These are phyloP conservation scores for Castanea mollissima DNA, from an alignment of 306 rosid species.

Conservation along the genomic window DNA sequence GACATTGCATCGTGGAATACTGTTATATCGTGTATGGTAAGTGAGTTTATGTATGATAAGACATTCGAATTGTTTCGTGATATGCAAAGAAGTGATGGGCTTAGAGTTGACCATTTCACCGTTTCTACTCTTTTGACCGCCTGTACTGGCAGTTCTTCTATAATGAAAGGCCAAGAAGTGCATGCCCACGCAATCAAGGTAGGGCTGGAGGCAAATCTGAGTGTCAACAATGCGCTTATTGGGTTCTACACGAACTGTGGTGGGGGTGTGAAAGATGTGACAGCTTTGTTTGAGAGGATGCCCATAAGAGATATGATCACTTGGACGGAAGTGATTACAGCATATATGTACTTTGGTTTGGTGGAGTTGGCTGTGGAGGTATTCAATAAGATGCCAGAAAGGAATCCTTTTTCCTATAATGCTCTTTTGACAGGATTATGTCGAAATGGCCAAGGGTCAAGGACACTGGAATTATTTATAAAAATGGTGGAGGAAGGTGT, in stretches of 20 bases:
- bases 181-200: conserved; percentile 65
- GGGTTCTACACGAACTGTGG: conserved; percentile 54
- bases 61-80: conserved; percentile 51
- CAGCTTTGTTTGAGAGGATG: conserved; percentile 58
- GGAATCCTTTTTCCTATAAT: conserved; percentile 52
- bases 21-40: conserved; percentile 47
- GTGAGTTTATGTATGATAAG: conserved; percentile 33
- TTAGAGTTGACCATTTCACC: conserved; percentile 52
- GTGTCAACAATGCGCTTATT: conserved; percentile 72
- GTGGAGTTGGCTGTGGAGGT: conserved; percentile 52
- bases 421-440: conserved; percentile 75
- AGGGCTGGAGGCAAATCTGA: conserved; percentile 59
- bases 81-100: conserved; percentile 35
- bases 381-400: conserved; percentile 67
- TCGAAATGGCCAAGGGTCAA: conserved; percentile 52
- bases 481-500: conserved; percentile 51
- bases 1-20: conserved; percentile 80
- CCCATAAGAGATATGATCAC: conserved; percentile 59
- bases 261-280: conserved; percentile 47
- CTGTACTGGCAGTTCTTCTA: conserved; percentile 33
- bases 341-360: conserved; percentile 63
- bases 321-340: conserved; percentile 67
- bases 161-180: conserved; percentile 52
- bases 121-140: conserved; percentile 65
- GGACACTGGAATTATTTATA: conserved; percentile 52